Evolutionary conservation across 2,329 filamentous ascomycete species (phyloP).

Genomic region (Diaporthe ilicicola): DNA sequence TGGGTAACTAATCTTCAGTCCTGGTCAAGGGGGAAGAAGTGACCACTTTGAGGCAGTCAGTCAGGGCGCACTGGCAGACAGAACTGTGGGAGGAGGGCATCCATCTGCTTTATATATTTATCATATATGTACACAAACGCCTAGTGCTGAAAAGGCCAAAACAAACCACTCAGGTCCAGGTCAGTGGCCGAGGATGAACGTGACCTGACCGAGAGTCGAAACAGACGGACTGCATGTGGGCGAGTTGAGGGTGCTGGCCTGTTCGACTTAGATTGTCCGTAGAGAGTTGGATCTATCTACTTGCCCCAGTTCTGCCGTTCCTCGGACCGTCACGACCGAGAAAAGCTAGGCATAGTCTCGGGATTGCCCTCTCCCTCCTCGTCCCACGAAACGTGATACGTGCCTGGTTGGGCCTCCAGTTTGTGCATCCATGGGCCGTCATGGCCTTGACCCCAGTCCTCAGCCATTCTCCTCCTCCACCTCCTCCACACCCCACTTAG

Average conservation of each 20-base stretch:
- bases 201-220: conserved; percentile 3
- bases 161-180: not conserved
- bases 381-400: conserved; percentile 12
- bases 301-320: conserved; percentile 50
- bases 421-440: not conserved
- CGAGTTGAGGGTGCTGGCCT: conserved; percentile 14
- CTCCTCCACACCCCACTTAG: not conserved
- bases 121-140: not conserved
- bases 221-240: conserved; percentile 11
- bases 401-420: conserved; percentile 10
- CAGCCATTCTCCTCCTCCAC: not conserved
- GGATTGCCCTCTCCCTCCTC: not conserved
- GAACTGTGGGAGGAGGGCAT: not conserved
- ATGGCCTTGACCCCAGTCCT: not conserved
- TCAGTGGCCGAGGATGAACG: not conserved
- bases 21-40: not conserved
- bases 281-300: conserved; percentile 25
- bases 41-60: not conserved
- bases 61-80: not conserved
- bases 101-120: not conserved
- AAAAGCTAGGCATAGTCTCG: conserved; percentile 45
- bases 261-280: conserved; percentile 36
- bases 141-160: not conserved
- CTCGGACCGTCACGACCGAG: conserved; percentile 64
- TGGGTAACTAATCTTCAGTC: not conserved